These are phyloP conservation scores for Suillus discolor DNA, from an alignment of 768 basidiomycete genomes.

Conservation along the genomic window DNA sequence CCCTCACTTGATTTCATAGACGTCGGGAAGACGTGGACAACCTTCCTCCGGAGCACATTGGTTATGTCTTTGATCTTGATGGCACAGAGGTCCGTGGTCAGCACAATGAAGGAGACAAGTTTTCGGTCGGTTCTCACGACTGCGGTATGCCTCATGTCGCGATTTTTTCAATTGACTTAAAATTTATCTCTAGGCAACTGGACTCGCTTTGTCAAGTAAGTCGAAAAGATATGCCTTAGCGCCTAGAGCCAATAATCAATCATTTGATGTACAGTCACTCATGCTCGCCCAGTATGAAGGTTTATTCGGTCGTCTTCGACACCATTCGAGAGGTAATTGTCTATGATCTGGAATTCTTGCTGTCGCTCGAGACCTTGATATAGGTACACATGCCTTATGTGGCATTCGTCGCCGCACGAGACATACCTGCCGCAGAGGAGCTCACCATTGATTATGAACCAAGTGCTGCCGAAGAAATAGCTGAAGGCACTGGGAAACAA, in stretches of 20 bases:
- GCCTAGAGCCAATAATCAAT: not conserved
- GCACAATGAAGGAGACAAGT: constrained; percentile 37
- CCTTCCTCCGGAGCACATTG: constrained; percentile 37
- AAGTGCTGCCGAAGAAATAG: constrained; percentile 24
- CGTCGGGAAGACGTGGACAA: constrained; percentile 44
- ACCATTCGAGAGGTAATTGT: constrained; percentile 53
- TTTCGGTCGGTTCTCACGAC: constrained; percentile 57
- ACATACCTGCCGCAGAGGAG: constrained; percentile 55
- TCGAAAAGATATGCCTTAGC: constrained; percentile 3
- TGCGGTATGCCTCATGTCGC: constrained; percentile 42
- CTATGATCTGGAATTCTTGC: not conserved
- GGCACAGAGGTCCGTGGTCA: constrained; percentile 46
- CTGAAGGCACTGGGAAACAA: constrained; percentile 17
- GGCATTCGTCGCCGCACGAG: constrained; percentile 52
- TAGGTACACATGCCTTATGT: constrained; percentile 66
- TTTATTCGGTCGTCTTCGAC: constrained; percentile 65
- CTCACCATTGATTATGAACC: constrained; percentile 72
- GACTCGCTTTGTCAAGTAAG: constrained; percentile 76
- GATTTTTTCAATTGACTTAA: constrained; percentile 10
- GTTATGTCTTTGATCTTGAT: constrained; percentile 68
- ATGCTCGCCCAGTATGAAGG: constrained; percentile 58
- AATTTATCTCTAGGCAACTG: constrained; percentile 57
- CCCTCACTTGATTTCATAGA: constrained; percentile 28
- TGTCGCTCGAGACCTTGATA: constrained; percentile 7
- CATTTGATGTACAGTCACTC: constrained; percentile 55